Base-by-base conservation (phyloP, 202 grass and related monocot genomes). In the Zoysia matrella region DNA sequence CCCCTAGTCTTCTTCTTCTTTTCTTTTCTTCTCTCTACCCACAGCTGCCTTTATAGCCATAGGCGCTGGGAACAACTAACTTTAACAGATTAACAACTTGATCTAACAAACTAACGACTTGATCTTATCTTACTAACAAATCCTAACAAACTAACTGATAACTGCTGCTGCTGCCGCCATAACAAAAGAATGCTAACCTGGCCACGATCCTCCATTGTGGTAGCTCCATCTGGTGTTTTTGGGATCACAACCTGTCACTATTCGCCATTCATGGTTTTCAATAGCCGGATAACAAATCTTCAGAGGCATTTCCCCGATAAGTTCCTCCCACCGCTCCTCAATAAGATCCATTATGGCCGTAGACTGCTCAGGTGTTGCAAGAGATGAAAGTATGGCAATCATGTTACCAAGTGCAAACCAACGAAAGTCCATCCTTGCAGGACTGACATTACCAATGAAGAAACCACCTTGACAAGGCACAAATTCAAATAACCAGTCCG, bases 171-270 rank as follows among this genome's bases (percentile, higher is more conserved):
- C 30, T 36, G 30, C 30, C 1, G 30, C 30, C 30, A 36, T 36
- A 36, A 36, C 30, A 36, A 36, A 82, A 85, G 61, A 9, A 12
- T 52, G 14, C 83, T 83, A 74, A 97, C 94, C 94, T 87, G 94
- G 94, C 94, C 94, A 97, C 14, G 94, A 97, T 75, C 94, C 94
- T 82, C 94, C 94, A 79, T 97, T 97, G 72, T 97, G 94, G 48
- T 97, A 97, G 76, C 94, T 97, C 94, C 94, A 97, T 74, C 91
- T 89, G 11, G 94, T 97, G 74, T 97, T 97, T 73, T 97, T 97
- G 0, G 94, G 91, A 52, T 97, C 94, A 67, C 91, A 94, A 8
- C 94, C 94, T 3, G 94, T 97, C 30, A 94, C 81, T 42, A 94
- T 92, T 39, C 89, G 65, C 94, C 94, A 97, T 77, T 97, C 94